Conservation (phyloP, 495 filamentous ascomycete species). For the Lentithecium fluviatile region DNA sequence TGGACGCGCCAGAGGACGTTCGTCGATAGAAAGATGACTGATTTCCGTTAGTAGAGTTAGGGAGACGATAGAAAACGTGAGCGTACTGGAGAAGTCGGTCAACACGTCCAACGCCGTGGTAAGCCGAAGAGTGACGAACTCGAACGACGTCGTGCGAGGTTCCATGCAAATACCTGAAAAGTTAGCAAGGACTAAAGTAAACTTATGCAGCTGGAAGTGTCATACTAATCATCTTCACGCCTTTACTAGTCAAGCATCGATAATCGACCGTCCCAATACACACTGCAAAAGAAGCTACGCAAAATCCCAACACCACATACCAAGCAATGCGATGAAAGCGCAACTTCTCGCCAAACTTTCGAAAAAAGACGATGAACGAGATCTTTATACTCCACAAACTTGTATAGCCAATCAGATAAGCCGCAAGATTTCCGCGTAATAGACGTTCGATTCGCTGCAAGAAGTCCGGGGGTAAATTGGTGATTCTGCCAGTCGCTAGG, state of each 20-base stretch:
- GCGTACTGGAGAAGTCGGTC: slow-evolving; percentile 36
- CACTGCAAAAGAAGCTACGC: too few species aligned
- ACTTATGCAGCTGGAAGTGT: too few species aligned
- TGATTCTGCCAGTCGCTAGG: too few species aligned
- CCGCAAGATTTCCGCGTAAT: slow-evolving; percentile 11
- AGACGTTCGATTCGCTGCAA: not conserved
- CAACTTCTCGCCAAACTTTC: slow-evolving; percentile 32
- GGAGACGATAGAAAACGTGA: not conserved
- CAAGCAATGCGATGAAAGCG: slow-evolving; percentile 26
- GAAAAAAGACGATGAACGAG: slow-evolving; percentile 40
- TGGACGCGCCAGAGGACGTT: slow-evolving; percentile 39
- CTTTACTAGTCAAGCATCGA: too few species aligned
- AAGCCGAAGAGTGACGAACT: slow-evolving; percentile 28
- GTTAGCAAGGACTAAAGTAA: too few species aligned
- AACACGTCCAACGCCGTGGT: slow-evolving; percentile 37
- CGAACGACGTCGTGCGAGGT: not conserved
- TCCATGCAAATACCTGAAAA: not conserved
- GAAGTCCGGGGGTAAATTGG: too few species aligned
- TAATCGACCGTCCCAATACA: too few species aligned
- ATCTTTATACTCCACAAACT: slow-evolving; percentile 38
- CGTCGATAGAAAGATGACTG: slow-evolving; percentile 25
- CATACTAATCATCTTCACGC: too few species aligned
- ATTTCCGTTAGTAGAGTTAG: not conserved
- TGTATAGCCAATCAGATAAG: slow-evolving; percentile 34
- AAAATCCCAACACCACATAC: slow-evolving; percentile 35